Base-by-base conservation (phyloP, 768 basidiomycete genomes). In the Calvatia gigantea region DNA sequence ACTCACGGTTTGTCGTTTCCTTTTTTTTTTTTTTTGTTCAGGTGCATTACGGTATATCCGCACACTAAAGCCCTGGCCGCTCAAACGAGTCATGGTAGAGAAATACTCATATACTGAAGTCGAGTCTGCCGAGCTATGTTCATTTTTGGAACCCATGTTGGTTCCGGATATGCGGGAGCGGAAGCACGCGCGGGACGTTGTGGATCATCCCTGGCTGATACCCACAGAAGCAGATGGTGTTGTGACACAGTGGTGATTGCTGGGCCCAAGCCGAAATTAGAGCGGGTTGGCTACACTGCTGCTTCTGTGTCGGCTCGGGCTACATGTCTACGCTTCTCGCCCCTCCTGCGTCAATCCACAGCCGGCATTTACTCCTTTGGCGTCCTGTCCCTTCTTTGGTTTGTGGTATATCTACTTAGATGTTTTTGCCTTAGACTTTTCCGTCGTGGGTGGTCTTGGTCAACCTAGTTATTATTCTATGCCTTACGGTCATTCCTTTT, bases 21-120 rank as follows among this genome's bases (percentile, higher is more conserved):
- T 59, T 53, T 14, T 64, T n/a, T n/a, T n/a, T n/a, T n/a, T n/a
- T n/a, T n/a, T n/a, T n/a, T n/a, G n/a, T n/a, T n/a, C n/a, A 84
- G 89, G 89, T 54, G 70, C 76, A 23, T 73, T 91, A 54, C 82
- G 91, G 31, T 88, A 87, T 68, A 91, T 91, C 67, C 76, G 75
- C 58, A 82, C 80, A 21, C 70, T 93, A 61, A 91, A 89, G 68
- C 83, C 84, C 2, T 91, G 90, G 89, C 87, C 93, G 8, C 74
- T 96, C 50, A 75, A 80, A 61, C 83, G 86, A 21, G 93, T 96
- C 60, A 89, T 97, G 84, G 78, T 75, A 46, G 92, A 97, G 76
- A 96, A 95, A 68, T 97, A 97, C 67, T 72, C 87, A 6, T 87
- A 86, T 69, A 71, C 79, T 8, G 77, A 80, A 33, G 62, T 67